A percentile compares a stretch with the other conserved stretches of the same genome.
Evolutionary conservation across 2,329 filamentous ascomycete species (phyloP).

Genomic region (Mollisia scopiformis): DNA sequence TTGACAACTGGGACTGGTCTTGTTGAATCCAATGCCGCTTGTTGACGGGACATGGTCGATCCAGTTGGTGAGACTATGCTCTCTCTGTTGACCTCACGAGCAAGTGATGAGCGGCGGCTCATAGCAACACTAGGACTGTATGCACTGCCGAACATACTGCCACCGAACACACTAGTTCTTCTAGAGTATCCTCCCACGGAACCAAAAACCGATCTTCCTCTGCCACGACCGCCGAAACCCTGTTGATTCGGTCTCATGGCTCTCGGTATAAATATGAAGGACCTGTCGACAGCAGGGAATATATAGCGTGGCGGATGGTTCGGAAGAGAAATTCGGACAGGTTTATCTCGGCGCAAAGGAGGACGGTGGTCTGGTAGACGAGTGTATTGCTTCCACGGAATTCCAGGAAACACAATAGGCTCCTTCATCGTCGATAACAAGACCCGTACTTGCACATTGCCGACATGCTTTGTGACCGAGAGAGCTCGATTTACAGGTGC

Average conservation of each 20-base stretch:
- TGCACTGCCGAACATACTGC: conserved; percentile 68
- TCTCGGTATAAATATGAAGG: conserved; percentile 97
- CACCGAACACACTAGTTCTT: conserved; percentile 80
- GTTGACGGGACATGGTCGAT: conserved; percentile 72
- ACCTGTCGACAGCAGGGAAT: conserved; percentile 85
- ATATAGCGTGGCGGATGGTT: conserved; percentile 81
- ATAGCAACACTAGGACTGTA: conserved; percentile 89
- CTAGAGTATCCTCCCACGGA: conserved; percentile 71
- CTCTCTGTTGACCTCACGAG: conserved; percentile 69
- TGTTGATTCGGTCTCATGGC: conserved; percentile 93
- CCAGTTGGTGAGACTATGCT: conserved; percentile 79
- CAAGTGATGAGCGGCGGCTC: conserved; percentile 83
- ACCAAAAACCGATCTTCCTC: conserved; percentile 72
- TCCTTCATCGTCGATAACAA: conserved; percentile 76
- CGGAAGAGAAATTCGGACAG: conserved; percentile 90
- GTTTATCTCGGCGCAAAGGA: conserved; percentile 92
- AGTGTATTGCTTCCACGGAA: conserved; percentile 88
- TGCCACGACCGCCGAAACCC: conserved; percentile 66
- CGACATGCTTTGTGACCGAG: conserved; percentile 81
- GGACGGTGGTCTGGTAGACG: conserved; percentile 93
- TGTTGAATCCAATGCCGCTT: conserved; percentile 60
- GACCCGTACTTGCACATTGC: conserved; percentile 84
- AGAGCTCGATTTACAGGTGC: conserved; percentile 74
- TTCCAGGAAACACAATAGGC: conserved; percentile 71
- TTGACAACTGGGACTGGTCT: conserved; percentile 84